Conservation (phyloP, 2,329 filamentous ascomycete species). For the Sporothrix euskadiensis region DNA sequence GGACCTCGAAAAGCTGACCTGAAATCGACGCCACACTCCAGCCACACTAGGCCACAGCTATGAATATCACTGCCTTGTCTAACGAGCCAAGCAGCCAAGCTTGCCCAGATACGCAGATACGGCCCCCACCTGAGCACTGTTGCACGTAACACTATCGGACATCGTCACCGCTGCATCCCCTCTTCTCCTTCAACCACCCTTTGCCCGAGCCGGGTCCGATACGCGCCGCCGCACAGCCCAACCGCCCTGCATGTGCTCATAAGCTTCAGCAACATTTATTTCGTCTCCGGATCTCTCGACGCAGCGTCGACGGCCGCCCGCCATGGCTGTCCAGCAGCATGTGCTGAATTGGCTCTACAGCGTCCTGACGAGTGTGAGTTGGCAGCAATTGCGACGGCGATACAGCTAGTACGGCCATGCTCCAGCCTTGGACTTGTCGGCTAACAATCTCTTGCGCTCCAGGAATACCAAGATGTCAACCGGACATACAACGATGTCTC, state of each 20-base stretch:
- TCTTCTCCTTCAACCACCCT: not conserved
- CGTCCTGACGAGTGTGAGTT: conserved; percentile 71
- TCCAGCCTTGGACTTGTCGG: not conserved
- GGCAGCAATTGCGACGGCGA: not conserved
- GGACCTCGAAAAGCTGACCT: not conserved
- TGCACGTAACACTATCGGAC: not conserved
- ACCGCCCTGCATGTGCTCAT: conserved; percentile 3
- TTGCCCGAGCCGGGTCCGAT: not conserved
- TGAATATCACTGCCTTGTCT: not conserved
- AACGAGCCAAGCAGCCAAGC: not conserved
- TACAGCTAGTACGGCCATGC: not conserved
- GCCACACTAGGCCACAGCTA: conserved; percentile 1
- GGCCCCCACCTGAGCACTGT: conserved; percentile 13
- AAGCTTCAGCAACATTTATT: not conserved
- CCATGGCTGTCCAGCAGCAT: conserved; percentile 77
- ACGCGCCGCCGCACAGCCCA: conserved; percentile 3
- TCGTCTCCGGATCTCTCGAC: not conserved
- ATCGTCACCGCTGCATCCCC: conserved; percentile 12
- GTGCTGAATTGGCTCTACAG: conserved; percentile 95
- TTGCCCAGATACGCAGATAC: conserved; percentile 2
- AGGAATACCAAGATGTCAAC: conserved; percentile 94
- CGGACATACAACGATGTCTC: conserved; percentile 91
- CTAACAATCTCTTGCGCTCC: conserved; percentile 28
- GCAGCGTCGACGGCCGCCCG: conserved; percentile 4
- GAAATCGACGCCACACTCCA: not conserved